Base-by-base conservation (phyloP, 2,329 filamentous ascomycete species). In the Penicillium corylophilum region DNA sequence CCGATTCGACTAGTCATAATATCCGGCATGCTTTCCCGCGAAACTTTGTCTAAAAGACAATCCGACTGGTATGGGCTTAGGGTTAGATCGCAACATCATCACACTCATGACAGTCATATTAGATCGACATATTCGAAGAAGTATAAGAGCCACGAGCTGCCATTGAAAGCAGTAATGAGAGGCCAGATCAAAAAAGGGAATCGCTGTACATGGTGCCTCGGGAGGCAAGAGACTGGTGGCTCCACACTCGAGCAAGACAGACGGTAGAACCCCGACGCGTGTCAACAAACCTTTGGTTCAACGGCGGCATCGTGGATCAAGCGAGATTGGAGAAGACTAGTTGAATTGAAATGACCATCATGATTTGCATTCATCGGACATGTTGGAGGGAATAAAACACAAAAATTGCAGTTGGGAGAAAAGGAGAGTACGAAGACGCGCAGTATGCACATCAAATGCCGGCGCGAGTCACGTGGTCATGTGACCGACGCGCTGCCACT, bases 41-140 rank as follows among this genome's bases (percentile, higher is more conserved):
- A 91, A 67, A 81, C 88, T 89, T 48, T 60, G 56, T 60, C 53
- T 38, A 38, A 39, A 38, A 56, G 59, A 66, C 57, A 64, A 63
- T 38, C 71, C 68, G 84, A 85, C 89, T 88, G 88, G 84, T 78
- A 73, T 77, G 74, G 77, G 78, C 82, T 88, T 96, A 96, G 92
- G 92, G 92, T 95, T 96, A 95, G 92, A 89, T 62, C 92, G 92
- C 89, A 90, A 85, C 77, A 74, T 77, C 78, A 79, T 83, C 86
- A 82, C 80, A 82, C 74, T 75, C 44, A 52, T 48, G 76, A 71
- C 68, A 68, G 66, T 69, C 65, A 72, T 6, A 16, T 41, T 26
- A 9, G 22, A 26, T 41, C 39, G 39, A 41, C 71, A 74, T 16
- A 75, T 59, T 59, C 54, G 58, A 63, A 36, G 31, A 54, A 55